phyloP scores from a whole-genome alignment of 2,329 filamentous ascomycete genomes.

The Lachnellula subtilissima region DNA sequence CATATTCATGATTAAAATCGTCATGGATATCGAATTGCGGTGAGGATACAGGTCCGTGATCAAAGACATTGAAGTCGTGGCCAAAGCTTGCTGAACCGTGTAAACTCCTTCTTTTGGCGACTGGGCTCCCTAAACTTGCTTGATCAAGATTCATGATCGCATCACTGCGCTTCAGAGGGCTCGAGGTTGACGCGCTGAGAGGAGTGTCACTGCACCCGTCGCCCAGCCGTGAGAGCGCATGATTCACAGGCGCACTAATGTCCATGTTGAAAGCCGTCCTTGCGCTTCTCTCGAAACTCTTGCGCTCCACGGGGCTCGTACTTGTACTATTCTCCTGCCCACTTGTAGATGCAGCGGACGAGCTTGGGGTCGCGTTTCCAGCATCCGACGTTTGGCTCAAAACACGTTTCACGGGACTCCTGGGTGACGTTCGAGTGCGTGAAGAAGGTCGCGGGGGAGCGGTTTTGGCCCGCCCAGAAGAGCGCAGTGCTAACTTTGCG shows the following conservation, averaged over 20 bases:
- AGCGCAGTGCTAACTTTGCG: slow-evolving; percentile 61
- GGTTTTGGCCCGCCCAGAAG: slow-evolving; percentile 55
- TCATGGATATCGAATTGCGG: slow-evolving; percentile 49
- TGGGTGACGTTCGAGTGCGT: slow-evolving; percentile 66
- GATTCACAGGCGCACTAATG: slow-evolving; percentile 45
- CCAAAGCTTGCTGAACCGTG: slow-evolving; percentile 66
- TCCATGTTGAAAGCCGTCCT: slow-evolving; percentile 46
- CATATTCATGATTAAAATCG: slow-evolving; percentile 48
- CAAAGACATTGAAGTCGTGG: slow-evolving; percentile 70
- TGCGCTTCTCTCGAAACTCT: slow-evolving; percentile 46
- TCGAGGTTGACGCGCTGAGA: slow-evolving; percentile 57
- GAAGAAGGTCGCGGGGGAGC: slow-evolving; percentile 51
- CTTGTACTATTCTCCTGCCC: slow-evolving; percentile 41
- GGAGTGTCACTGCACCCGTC: slow-evolving; percentile 40
- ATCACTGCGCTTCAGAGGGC: slow-evolving; percentile 88
- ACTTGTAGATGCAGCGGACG: slow-evolving; percentile 13
- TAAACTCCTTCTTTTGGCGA: slow-evolving; percentile 84
- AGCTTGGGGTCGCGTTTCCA: slow-evolving; percentile 57
- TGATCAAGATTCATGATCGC: slow-evolving; percentile 84
- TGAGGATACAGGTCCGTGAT: slow-evolving; percentile 44
- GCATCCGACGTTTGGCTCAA: slow-evolving; percentile 62
- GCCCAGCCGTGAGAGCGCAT: slow-evolving; percentile 46
- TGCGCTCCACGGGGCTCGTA: slow-evolving; percentile 40
- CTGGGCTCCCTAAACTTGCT: slow-evolving; percentile 72
- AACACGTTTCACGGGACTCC: slow-evolving; percentile 75